phyloP scores from a whole-genome alignment of 371 early-diverging fungal species.

The Chytridium lagenaria region DNA sequence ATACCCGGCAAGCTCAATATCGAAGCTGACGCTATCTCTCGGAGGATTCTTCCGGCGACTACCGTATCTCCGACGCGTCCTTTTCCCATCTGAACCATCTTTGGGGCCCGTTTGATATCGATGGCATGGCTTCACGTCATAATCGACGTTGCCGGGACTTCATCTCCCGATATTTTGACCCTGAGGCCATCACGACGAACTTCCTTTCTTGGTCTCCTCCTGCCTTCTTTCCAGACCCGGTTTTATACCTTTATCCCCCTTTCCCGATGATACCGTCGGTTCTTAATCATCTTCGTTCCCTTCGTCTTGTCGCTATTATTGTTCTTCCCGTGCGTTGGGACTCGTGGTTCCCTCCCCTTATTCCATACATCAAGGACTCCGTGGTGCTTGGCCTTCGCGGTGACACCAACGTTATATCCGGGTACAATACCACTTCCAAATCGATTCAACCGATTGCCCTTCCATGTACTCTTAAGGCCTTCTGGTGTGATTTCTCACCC shows the following conservation, averaged over 20 bases:
- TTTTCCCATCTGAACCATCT: background rate
- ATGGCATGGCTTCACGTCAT: constrained; percentile 19
- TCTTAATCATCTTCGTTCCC: background rate
- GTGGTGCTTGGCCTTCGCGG: background rate
- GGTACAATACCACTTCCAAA: background rate
- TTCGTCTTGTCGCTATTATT: background rate
- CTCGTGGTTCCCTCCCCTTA: constrained; percentile 5
- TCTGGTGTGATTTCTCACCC: background rate
- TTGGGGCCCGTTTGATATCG: background rate
- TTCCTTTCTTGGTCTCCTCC: background rate
- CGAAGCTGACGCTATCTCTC: constrained; percentile 3
- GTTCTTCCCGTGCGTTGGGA: background rate
- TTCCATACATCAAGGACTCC: background rate
- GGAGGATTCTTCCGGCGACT: constrained; percentile 7
- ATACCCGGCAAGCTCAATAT: background rate
- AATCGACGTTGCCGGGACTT: constrained; percentile 3
- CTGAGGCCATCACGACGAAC: background rate
- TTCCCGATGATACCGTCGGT: constrained; percentile 6
- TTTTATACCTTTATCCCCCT: constrained; percentile 19
- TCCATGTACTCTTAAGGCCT: background rate
- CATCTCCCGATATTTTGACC: background rate
- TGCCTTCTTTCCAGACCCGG: background rate
- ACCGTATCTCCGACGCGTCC: background rate
- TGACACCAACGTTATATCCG: background rate
- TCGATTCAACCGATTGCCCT: constrained; percentile 10